Evolutionary conservation across 2,329 filamentous ascomycete genomes (phyloP), one percentile per base, ranked within the genome.

Genomic region (Juglanconis juglandina): DNA sequence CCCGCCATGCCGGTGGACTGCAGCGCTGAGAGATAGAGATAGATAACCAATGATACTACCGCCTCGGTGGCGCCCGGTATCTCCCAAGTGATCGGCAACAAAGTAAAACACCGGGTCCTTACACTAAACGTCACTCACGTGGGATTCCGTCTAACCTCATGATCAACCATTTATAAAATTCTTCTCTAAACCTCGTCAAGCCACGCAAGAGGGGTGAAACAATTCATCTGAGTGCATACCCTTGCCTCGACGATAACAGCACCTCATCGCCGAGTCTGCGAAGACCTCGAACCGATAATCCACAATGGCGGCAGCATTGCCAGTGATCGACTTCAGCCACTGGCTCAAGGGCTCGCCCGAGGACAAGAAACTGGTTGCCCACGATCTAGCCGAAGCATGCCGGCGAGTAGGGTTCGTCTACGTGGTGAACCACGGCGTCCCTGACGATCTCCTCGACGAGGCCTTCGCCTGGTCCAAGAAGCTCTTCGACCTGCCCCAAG

Each of bases 391-490:
- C 32, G 64, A 70, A 32, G 72, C 72, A 1, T 75, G 74, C 50
- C 68, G 66, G 17, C 62, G 68, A 30, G 62, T 68, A 1, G 73
- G 73, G 1, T 75, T 75, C 56, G 71, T 69, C 1, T 74, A 75
- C 41, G 64, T 75, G 34, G 59, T 68, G 58, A 73, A 74, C 59
- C 72, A 75, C 55, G 69, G 70, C 3, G 66, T 79, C 1, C 67
- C 74, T 0, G 65, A 68, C 5, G 67, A 71, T 1, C 58, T 73
- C 1, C 65, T 79, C 2, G 66, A 74, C 1, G 72, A 76, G 37
- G 64, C 64, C 10, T 65, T 65, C 32, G n/a, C 42, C 14, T 76
- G 71, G 73, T 69, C 70, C 5, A 66, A 68, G 48, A 59, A 61
- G 34, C 65, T 74, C 24, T 73, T 73, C 41, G 69, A 67, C 50